Percentiles rank a stretch among this genome's conserved stretches.
Conservation (phyloP, 2,329 filamentous ascomycete genomes). For the Arthroderma uncinatum region DNA sequence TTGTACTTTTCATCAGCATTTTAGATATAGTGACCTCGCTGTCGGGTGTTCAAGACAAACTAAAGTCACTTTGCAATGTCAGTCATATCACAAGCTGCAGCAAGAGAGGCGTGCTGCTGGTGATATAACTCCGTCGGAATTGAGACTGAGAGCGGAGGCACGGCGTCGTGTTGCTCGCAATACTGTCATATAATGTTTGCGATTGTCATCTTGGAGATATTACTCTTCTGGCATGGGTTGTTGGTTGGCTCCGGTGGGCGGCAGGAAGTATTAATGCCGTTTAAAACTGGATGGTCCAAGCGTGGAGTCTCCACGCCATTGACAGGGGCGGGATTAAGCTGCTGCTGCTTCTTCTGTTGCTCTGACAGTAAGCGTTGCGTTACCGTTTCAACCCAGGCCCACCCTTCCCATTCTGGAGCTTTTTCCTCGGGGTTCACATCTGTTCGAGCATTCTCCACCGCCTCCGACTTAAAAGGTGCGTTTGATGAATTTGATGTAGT, state of each 20-base stretch:
- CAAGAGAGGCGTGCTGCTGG: background rate
- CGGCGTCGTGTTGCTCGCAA: background rate
- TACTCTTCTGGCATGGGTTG: conserved; percentile 21
- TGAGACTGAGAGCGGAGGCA: background rate
- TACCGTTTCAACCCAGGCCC: conserved; percentile 60
- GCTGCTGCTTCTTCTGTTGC: conserved; percentile 22
- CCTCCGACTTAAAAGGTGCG: conserved; percentile 11
- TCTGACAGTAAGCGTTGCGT: conserved; percentile 46
- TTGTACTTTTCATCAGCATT: background rate
- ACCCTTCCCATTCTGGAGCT: conserved; percentile 55
- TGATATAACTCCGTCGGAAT: background rate
- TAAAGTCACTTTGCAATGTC: no score
- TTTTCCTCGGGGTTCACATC: conserved; percentile 22
- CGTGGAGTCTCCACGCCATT: background rate
- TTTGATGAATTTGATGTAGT: conserved; percentile 8
- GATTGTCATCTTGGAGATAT: conserved; percentile 36
- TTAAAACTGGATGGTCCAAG: background rate
- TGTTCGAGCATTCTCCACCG: conserved; percentile 45
- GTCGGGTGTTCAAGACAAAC: background rate
- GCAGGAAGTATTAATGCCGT: background rate
- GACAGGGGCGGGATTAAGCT: background rate
- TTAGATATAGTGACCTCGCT: background rate
- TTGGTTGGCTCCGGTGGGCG: conserved; percentile 17
- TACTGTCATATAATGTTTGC: conserved; percentile 35
- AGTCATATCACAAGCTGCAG: no score